phyloP scores from a whole-genome alignment of 2,329 filamentous ascomycete genomes.

The Monosporascus sp. region DNA sequence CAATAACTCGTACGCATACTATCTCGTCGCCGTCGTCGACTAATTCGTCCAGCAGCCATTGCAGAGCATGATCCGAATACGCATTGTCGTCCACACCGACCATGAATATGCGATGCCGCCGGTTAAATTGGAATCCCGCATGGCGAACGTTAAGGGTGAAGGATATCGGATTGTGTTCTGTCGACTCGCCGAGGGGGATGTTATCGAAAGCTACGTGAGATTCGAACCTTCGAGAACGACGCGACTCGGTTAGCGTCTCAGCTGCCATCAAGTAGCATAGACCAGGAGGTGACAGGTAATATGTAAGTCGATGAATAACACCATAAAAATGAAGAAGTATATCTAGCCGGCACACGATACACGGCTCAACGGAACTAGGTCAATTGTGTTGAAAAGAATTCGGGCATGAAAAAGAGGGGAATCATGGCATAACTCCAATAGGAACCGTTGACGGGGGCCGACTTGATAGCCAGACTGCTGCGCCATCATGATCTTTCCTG shows the following conservation, averaged over 20 bases:
- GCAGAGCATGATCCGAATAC: slow-evolving; percentile 86
- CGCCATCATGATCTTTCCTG: not conserved
- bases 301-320: slow-evolving; percentile 5
- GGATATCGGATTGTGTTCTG: slow-evolving; percentile 57
- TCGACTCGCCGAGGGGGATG: slow-evolving; percentile 51
- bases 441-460: not conserved
- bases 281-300: slow-evolving; percentile 1
- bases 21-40: slow-evolving; percentile 93
- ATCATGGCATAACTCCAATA: not conserved
- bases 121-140: slow-evolving; percentile 75
- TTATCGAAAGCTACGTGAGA: slow-evolving; percentile 59
- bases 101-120: slow-evolving; percentile 81
- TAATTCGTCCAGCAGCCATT: slow-evolving; percentile 88
- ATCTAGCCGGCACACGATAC: not conserved
- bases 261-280: slow-evolving; percentile 24
- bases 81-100: slow-evolving; percentile 87
- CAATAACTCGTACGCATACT: slow-evolving; percentile 82
- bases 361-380: not conserved
- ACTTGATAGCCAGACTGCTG: not conserved
- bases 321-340: not conserved
- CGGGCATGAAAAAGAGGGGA: not conserved
- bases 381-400: not conserved
- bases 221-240: slow-evolving; percentile 46
- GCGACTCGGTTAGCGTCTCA: slow-evolving; percentile 27
- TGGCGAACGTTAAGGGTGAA: slow-evolving; percentile 83